Conservation (phyloP, 1,284 basidiomycete species). For the Cutaneotrichosporon cyanovorans region DNA sequence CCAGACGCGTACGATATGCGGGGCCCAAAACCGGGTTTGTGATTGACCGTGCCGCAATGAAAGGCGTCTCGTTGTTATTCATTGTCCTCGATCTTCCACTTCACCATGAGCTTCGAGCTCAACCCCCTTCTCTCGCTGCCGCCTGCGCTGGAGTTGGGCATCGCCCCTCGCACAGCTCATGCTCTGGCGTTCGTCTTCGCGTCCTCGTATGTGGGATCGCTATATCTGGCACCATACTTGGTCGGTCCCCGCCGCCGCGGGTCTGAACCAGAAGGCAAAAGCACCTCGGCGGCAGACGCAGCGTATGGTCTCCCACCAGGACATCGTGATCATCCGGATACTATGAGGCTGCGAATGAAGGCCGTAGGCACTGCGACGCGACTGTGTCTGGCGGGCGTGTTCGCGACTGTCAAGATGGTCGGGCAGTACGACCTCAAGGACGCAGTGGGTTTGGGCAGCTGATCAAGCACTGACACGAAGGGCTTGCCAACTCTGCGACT, state of each 20-base stretch:
- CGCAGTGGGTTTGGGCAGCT: conserved; percentile 8
- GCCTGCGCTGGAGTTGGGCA: conserved; percentile 16
- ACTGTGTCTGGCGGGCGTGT: conserved; percentile 28
- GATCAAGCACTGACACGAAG: conserved; percentile 3
- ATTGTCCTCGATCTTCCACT: conserved; percentile 2
- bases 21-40: conserved; percentile 3
- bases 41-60: too few species aligned
- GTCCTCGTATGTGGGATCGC: conserved; percentile 47
- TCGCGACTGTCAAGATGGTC: conserved; percentile 19
- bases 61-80: neutral
- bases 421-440: conserved; percentile 12
- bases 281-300: conserved; percentile 1
- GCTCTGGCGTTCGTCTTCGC: conserved; percentile 41
- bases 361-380: conserved; percentile 37
- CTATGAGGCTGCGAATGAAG: conserved; percentile 39
- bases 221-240: conserved; percentile 42
- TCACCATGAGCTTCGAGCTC: conserved; percentile 4
- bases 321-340: conserved; percentile 43
- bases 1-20: neutral
- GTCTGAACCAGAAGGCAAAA: conserved; percentile 10
- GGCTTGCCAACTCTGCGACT: conserved; percentile 25
- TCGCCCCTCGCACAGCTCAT: conserved; percentile 28
- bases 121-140: conserved; percentile 23
- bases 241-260: conserved; percentile 6
- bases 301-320: conserved; percentile 13